A percentile compares a stretch with the other conserved stretches of the same genome.
Conservation (phyloP, 1,284 basidiomycete genomes). For the Cryptococcus amylolentus region DNA sequence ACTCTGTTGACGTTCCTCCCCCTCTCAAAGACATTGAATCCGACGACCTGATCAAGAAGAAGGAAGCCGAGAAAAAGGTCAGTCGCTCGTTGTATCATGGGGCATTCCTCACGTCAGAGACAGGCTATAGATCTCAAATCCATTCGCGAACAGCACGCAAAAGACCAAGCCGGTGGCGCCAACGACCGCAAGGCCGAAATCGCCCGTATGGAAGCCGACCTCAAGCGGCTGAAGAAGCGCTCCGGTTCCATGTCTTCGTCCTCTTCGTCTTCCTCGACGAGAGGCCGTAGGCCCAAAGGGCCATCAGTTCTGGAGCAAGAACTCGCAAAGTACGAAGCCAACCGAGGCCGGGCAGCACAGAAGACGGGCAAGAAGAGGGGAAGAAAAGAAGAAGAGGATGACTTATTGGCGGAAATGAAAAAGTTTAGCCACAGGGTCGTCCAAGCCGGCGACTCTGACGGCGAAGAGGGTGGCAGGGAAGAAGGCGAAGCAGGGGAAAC, state of each 20-base stretch:
- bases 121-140: constrained; percentile 58
- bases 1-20: constrained; percentile 24
- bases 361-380: constrained; percentile 46
- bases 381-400: constrained; percentile 62
- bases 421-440: constrained; percentile 67
- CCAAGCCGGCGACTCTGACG: constrained; percentile 8
- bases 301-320: constrained; percentile 74
- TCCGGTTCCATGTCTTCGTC: constrained; percentile 40
- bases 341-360: constrained; percentile 59
- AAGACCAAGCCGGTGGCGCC: constrained; percentile 61
- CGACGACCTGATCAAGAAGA: constrained; percentile 35
- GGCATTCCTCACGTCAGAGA: not conserved
- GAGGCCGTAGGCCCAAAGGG: constrained; percentile 47
- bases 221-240: constrained; percentile 62
- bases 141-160: constrained; percentile 68
- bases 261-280: constrained; percentile 35
- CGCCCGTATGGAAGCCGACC: constrained; percentile 79
- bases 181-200: constrained; percentile 71
- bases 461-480: constrained; percentile 23
- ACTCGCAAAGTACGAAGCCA: constrained; percentile 70
- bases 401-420: constrained; percentile 63
- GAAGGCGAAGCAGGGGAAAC: constrained; percentile 38
- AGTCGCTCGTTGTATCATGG: not conserved
- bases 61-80: constrained; percentile 43
- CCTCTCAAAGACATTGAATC: constrained; percentile 22